phyloP scores from a whole-genome alignment of 306 rosid genomes.

The Fragaria vesca region DNA sequence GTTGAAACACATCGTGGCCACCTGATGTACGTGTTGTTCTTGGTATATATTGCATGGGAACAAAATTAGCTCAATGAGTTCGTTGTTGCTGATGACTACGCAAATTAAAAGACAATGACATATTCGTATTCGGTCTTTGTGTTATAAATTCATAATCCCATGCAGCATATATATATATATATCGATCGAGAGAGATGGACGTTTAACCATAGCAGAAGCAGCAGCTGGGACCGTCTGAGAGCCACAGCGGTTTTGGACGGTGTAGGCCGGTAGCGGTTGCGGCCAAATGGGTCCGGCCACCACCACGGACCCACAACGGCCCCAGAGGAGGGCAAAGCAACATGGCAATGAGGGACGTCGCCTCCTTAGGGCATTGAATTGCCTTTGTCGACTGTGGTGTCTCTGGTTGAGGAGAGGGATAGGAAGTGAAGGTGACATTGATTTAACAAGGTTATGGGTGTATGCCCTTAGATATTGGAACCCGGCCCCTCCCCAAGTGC shows the following conservation, averaged over 20 bases:
- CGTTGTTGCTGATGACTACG: not conserved
- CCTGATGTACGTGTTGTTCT: constrained; percentile 14
- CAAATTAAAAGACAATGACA: not conserved
- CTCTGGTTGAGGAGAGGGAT: constrained; percentile 10
- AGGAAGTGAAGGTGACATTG: constrained; percentile 34
- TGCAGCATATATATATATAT: not conserved
- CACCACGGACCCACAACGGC: constrained; percentile 20
- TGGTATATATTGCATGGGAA: constrained; percentile 21
- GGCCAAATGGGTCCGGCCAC: constrained; percentile 34
- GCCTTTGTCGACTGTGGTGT: constrained; percentile 43
- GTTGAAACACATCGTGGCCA: constrained; percentile 15
- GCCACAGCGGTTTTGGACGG: constrained; percentile 40
- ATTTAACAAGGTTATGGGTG: constrained; percentile 17
- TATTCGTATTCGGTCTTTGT: not conserved
- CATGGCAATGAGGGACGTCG: constrained; percentile 32
- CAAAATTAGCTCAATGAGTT: not conserved
- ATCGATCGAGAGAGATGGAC: not conserved
- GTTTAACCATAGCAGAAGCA: too few relatives aligned
- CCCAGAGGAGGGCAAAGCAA: constrained; percentile 32
- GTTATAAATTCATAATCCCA: not conserved
- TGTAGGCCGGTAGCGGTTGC: constrained; percentile 20
- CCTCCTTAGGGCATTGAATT: constrained; percentile 48
- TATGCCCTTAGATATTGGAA: not conserved
- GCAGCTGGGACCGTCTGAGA: constrained; percentile 28
- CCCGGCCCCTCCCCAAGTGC: not conserved